phyloP scores from a whole-genome alignment of 2,329 filamentous ascomycete species.

The Fusarium sp. region DNA sequence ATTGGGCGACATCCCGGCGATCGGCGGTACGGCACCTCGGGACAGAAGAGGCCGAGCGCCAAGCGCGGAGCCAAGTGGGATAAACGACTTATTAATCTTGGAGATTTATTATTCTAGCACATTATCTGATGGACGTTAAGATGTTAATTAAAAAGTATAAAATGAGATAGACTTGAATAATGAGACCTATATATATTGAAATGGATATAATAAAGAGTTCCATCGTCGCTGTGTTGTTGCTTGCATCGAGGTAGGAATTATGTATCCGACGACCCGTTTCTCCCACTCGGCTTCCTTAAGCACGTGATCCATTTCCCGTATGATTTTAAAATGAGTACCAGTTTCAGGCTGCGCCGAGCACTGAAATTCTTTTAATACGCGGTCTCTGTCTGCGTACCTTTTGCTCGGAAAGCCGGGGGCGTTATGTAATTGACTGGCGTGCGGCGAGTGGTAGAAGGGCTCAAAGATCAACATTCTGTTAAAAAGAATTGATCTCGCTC shows the following conservation, averaged over 20 bases:
- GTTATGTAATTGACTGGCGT: not conserved
- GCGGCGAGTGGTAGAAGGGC: not conserved
- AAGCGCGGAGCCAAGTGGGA: not conserved
- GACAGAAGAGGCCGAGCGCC: not conserved
- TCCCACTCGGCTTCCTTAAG: not conserved
- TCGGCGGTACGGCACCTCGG: not conserved
- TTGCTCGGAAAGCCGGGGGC: not conserved
- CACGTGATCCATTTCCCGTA: not conserved
- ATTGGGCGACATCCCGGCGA: not conserved
- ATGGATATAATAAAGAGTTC: not conserved
- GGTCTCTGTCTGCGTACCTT: not conserved
- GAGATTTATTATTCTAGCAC: too few species aligned
- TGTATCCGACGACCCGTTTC: not conserved
- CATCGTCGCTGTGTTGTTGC: too few species aligned
- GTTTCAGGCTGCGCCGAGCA: not conserved
- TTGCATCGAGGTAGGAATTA: too few species aligned
- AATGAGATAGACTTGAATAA: not conserved
- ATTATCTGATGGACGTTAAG: too few species aligned
- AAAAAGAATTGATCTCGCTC: constrained; percentile 28
- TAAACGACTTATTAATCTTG: too few species aligned
- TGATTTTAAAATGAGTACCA: not conserved
- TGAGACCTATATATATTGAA: not conserved
- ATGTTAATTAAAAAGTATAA: not conserved
- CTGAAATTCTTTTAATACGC: not conserved
- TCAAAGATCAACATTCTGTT: too few species aligned